Base-by-base conservation (phyloP, 1,139 yeast genomes). In the Eremothecium gossypii region DNA sequence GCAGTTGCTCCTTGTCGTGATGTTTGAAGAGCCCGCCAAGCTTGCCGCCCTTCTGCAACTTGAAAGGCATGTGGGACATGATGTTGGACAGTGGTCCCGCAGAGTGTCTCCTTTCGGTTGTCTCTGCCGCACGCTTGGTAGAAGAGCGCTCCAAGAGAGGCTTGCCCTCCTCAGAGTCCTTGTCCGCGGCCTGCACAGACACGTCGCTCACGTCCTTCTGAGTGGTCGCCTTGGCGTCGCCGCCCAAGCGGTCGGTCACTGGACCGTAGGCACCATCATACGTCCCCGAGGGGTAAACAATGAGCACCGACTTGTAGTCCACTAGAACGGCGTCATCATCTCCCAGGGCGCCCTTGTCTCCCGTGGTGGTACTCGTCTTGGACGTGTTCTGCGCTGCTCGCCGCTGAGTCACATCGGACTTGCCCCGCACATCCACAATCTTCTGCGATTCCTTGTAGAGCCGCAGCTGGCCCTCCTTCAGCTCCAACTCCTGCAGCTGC, bases 361-460 rank as follows among this genome's bases (percentile, higher is more conserved):
- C 13, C 8, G 7, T 38, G 30, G 10, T 27, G 11, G 28, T 11
- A 30, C 8, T 30, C 43, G 28, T 36, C 37, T 14, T 30, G 40
- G 13, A 27, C 33, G 33, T 36, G 32, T 7, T 11, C 14, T 3
- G 14, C 39, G 28, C 35, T 33, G 28, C 30, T 27, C 30, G 39
- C 30, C 27, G 14, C 20, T 10, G 40, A 12, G 13, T 12, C 7
- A 29, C 31, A 3, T 3, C 31, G 13, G 13, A n/a, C 13, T 12
- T 29, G 31, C 20, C 20, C 23, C 35, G 35, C 27, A 49, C 39
- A 42, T 53, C 54, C 27, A 42, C 38, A 27, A 57, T 42, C 29
- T 41, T 38, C 47, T 58, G 63, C 13, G 57, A 49, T 14, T 49
- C 47, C 44, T 49, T 42, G 44, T 54, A 41, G 34, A 49, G 44